Evolutionary conservation across 78 protist genomes (phyloP), one percentile per base, ranked within the genome.

Genomic region (Dictyostelium brefeldianum): DNA sequence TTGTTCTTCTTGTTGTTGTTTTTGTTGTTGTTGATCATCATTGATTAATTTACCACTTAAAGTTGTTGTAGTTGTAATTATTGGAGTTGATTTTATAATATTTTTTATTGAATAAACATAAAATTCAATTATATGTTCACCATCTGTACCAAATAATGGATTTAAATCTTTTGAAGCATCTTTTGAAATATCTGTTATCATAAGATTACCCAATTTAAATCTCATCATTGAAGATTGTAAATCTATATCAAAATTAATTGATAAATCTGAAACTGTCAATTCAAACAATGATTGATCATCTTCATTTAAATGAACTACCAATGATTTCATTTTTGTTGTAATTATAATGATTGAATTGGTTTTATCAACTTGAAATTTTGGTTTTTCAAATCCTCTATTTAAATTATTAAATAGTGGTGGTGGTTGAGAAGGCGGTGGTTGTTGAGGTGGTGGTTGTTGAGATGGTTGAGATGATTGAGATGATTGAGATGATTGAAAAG

Each of bases 131-230:
- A 87, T 87, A 64, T 87, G 93, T 64, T 87, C 93, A 77, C 93
- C 93, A 77, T 87, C 93, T 0, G 93, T 87, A 18, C 93, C 93
- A 87, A 87, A 87, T 14, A 87, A 50, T 27, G 93, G 93, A 17
- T 74, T 74, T 22, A 87, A 51, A 62, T 87, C 93, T 47, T 59
- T 74, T 22, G 85, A 87, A 2, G 93, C 67, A n/a, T 87, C 84
- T 25, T 54, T 74, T 25, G 67, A 43, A n/a, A 87, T 87, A 64
- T 87, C 93, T 0, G 78, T 14, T 9, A 87, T 78, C 0, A 41
- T 18, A 20, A 87, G 31, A 77, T 87, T 87, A n/a, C 93, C 93
- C 29, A 87, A 64, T 77, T 87, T 87, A 51, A 87, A 87, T 77
- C 81, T 36, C 83, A 87, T 87, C 22, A 77, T 25, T 0, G 78